Evolutionary conservation across 345 rosid species (phyloP), one percentile per base, ranked within the genome.

Genomic region (Murraya paniculata): DNA sequence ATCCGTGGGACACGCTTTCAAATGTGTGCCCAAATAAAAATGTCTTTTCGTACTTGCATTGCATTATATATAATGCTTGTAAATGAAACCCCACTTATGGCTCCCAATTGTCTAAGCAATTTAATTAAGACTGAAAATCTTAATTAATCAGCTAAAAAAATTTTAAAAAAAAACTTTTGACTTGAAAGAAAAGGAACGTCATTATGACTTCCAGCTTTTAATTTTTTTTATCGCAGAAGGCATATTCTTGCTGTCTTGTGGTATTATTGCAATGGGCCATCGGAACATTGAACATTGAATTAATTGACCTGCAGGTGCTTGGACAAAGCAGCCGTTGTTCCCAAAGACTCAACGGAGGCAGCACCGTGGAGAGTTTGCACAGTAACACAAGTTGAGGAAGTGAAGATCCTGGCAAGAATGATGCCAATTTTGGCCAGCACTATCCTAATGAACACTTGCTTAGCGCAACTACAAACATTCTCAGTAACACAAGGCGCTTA

Each of bases 341-440:
- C 59, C 0, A 75, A 81, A 31, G 81, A 79, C 30, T 45, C 50
- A 13, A 30, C 78, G 7, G 41, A 28, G 19, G 48, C 76, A 36
- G 75, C 76, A 45, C 45, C 64, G 25, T 73, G 86, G 82, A 82
- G 27, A 6, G 81, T 81, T 5, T 89, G 90, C 90, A 84, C 84
- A 1, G 84, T 87, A 76, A 84, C 86, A 5, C 92, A 87, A 80
- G 89, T 89, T 21, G 92, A 89, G 74, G 84, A 84, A 79, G 84
- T 89, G 68, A 89, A 87, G 77, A 76, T 86, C 66, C 78, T 87
- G 27, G 68, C 78, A 4, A 80, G 88, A 72, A 83, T 87, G 85
- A 33, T 89, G 9, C 90, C 92, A 0, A 83, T 89, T 41, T 72
- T 85, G 68, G 84, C 64, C 24, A 82, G 90, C 68, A 86, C 86